Evolutionary conservation across 306 rosid genomes (phyloP), one percentile per base, ranked within the genome.

Genomic region (Hylodesmum podocarpum): DNA sequence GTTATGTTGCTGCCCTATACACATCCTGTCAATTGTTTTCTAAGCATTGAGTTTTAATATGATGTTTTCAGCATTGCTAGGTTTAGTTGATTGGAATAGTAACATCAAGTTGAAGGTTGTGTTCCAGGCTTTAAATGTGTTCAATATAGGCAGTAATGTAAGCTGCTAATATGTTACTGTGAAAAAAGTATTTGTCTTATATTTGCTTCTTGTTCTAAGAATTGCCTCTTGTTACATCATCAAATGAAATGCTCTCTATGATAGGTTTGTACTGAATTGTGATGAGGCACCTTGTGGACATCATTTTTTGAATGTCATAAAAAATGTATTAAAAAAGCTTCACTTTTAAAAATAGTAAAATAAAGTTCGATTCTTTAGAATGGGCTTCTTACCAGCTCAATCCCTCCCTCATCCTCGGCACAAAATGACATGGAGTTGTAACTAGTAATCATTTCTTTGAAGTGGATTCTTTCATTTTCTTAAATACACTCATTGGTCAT

Each of bases 1-100:
- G 34, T 76, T 65, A 12, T 16, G 16, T 90, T 84, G 25, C 55
- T 72, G 40, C 6, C 54, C 66, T 25, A 25, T 51, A 4, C 11
- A 53, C 28, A 39, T 49, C 39, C n/a, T 64, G 24, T 34, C 29
- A 31, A 9, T 14, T 49, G 29, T 31, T 77, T 67, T 31, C 10
- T 53, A 36, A 3, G 43, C 55, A 7, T 66, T 37, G 22, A 27
- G 55, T 77, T 51, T 14, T 66, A 51, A 16, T 18, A 76, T 53
- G 66, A 24, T 16, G 8, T 51, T 28, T 66, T 33, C 28, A 11
- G 6, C 65, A 40, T 75, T 75, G 53, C 22, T 34, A 47, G 53
- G 14, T 44, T 49, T 5, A 49, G 37, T 65, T 63, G 46, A 63
- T 34, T 36, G 67, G 8, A 37, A 29, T 51, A 49, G 27, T 33